These are phyloP conservation scores for Yarrowia porcina DNA, from an alignment of 805 yeast species.

Conservation along the genomic window DNA sequence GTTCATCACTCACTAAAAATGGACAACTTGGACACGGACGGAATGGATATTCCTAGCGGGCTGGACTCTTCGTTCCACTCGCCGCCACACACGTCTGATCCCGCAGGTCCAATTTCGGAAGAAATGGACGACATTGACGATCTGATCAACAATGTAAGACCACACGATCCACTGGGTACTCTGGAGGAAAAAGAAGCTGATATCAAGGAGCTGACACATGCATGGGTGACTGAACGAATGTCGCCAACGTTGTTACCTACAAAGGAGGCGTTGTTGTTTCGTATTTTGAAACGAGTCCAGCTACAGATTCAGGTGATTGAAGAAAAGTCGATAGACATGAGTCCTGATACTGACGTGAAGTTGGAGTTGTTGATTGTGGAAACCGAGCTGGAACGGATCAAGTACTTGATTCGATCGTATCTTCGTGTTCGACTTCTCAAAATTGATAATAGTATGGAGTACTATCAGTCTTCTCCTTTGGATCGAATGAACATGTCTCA, in stretches of 20 bases:
- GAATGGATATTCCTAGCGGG: background rate
- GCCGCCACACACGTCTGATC: background rate
- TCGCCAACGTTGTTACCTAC: conserved; percentile 84
- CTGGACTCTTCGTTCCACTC: conserved; percentile 1
- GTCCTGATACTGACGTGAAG: conserved; percentile 55
- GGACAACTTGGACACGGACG: background rate
- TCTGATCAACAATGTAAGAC: conserved; percentile 29
- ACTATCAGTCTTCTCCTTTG: conserved; percentile 48
- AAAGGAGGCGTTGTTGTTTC: conserved; percentile 55
- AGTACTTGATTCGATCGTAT: conserved; percentile 75
- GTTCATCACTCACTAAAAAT: background rate
- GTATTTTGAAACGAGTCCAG: conserved; percentile 58
- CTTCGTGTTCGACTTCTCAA: conserved; percentile 69
- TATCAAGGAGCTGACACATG: conserved; percentile 48
- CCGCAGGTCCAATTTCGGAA: background rate
- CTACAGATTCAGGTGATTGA: conserved; percentile 67
- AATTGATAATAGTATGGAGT: conserved; percentile 66
- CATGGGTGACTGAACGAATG: conserved; percentile 82
- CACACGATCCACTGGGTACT: background rate
- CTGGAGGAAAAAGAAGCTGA: conserved; percentile 36
- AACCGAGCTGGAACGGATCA: conserved; percentile 84
- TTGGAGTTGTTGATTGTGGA: conserved; percentile 80
- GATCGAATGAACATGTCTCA: conserved; percentile 47
- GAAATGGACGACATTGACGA: conserved; percentile 30
- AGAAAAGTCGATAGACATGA: conserved; percentile 71